phyloP scores from a whole-genome alignment of 78 protist genomes.

The Tieghemostelium lacteum region DNA sequence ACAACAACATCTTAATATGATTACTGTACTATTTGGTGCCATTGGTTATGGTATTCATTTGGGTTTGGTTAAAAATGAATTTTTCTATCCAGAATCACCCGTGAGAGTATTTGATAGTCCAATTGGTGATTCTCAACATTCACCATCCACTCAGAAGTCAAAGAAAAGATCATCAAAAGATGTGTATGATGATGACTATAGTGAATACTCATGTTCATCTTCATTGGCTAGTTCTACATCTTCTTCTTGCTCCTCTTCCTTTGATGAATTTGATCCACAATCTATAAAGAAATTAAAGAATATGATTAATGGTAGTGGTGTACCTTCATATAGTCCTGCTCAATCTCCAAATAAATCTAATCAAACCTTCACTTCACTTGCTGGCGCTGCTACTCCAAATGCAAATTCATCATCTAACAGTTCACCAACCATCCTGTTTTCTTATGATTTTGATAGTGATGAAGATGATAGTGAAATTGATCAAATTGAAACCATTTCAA shows the following conservation, averaged over 20 bases:
- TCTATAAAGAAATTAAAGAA: not conserved
- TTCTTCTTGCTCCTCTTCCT: not conserved
- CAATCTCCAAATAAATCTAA: slow-evolving; percentile 7
- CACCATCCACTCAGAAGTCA: not conserved
- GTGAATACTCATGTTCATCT: not conserved
- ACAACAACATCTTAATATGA: not conserved
- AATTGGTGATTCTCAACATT: not conserved
- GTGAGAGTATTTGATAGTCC: slow-evolving; percentile 5
- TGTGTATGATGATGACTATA: not conserved
- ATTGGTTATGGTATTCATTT: no score
- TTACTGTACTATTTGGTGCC: slow-evolving; percentile 53
- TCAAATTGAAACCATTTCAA: not conserved
- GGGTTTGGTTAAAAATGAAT: slow-evolving; percentile 38
- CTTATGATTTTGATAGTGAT: not conserved
- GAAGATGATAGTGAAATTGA: not conserved
- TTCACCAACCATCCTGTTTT: not conserved
- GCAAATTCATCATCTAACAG: not conserved
- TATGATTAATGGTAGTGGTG: not conserved
- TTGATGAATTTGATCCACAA: not conserved
- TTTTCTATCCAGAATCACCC: slow-evolving; percentile 26
- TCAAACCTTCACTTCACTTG: not conserved
- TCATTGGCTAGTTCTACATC: not conserved
- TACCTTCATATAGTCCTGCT: slow-evolving; percentile 11
- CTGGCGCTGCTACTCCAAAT: no score
- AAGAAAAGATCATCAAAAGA: not conserved